phyloP scores from a whole-genome alignment of 257 asterid genomes.

The Solanum stenotomum region DNA sequence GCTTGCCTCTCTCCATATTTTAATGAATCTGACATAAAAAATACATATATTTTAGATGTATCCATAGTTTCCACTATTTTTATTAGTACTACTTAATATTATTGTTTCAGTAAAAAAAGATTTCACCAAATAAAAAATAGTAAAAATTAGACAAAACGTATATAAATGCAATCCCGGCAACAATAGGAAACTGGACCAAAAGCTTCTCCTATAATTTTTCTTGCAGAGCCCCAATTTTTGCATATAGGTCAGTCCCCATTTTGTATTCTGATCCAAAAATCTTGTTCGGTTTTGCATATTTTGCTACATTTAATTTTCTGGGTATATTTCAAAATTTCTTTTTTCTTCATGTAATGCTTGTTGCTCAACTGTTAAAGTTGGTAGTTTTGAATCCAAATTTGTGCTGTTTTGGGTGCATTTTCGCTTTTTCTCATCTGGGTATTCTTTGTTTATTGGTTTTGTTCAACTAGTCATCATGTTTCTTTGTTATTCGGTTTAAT shows the following conservation, averaged over 20 bases:
- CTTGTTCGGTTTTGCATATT: background rate
- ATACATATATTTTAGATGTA: too few species aligned
- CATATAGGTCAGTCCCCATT: background rate
- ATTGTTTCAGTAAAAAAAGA: background rate
- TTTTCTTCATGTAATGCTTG: background rate
- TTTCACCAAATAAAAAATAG: background rate
- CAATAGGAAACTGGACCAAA: background rate
- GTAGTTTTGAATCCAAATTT: background rate
- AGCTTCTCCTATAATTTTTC: background rate
- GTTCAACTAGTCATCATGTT: background rate
- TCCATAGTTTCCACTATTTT: too few species aligned
- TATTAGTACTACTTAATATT: too few species aligned
- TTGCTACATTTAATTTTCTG: background rate
- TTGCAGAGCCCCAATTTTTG: background rate
- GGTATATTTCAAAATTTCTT: slow-evolving; percentile 4
- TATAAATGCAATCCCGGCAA: background rate
- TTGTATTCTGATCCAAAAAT: background rate
- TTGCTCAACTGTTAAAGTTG: background rate
- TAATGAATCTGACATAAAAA: background rate
- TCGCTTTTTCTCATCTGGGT: background rate
- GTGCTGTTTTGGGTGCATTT: background rate
- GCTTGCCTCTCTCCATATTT: too few species aligned
- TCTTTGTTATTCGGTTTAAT: background rate
- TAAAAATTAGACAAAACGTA: background rate
- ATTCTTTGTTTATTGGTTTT: background rate